phyloP scores from a whole-genome alignment of 371 early-diverging fungal species.

The Mucor irregularis region DNA sequence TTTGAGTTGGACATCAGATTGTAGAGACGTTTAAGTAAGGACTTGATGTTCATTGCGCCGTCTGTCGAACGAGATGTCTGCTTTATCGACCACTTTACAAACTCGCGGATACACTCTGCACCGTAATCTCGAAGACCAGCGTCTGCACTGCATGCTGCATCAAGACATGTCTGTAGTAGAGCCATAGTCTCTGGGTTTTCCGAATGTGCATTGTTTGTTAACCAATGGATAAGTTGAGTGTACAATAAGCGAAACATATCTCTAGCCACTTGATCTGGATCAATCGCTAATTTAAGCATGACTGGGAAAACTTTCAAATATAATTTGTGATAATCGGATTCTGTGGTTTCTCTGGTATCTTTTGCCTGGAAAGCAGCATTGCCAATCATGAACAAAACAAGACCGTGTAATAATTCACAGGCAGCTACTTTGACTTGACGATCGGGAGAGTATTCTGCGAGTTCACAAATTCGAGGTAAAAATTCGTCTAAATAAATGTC shows the following conservation, averaged over 20 bases:
- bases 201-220: constrained; percentile 71
- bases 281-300: constrained; percentile 69
- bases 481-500: constrained; percentile 74
- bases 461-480: constrained; percentile 72
- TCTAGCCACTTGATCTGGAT: constrained; percentile 70
- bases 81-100: constrained; percentile 77
- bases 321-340: constrained; percentile 63
- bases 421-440: constrained; percentile 76
- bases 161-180: constrained; percentile 68
- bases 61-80: constrained; percentile 49
- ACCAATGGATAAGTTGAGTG: constrained; percentile 77
- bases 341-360: constrained; percentile 30
- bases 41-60: constrained; percentile 66
- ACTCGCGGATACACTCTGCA: constrained; percentile 74
- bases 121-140: constrained; percentile 74
- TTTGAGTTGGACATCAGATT: constrained; percentile 63
- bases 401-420: constrained; percentile 75
- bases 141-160: constrained; percentile 59
- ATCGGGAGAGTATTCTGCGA: constrained; percentile 76
- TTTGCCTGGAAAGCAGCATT: constrained; percentile 60
- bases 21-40: constrained; percentile 69
- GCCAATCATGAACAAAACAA: constrained; percentile 74
- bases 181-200: constrained; percentile 79
- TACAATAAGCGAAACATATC: constrained; percentile 65
- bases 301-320: constrained; percentile 71